phyloP scores from a whole-genome alignment of 495 filamentous ascomycete genomes.

The Penicillium cosmopolitanum region DNA sequence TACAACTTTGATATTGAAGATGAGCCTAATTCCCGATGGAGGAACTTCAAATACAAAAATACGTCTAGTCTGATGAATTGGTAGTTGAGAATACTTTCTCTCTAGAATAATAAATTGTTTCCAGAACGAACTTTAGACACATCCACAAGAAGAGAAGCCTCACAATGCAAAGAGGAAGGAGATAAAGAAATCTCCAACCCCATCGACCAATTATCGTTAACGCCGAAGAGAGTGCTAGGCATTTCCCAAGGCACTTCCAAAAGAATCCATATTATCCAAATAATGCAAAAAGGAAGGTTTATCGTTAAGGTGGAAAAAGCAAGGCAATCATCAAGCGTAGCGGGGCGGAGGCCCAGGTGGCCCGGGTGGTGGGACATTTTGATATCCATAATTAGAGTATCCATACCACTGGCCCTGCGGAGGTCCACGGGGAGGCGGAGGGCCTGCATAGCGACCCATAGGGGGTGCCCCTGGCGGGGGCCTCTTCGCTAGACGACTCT shows the following conservation, averaged over 20 bases:
- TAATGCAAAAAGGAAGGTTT: conserved; percentile 4
- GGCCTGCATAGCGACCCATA: conserved; percentile 29
- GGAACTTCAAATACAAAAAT: too few species aligned
- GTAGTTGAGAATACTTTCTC: not conserved
- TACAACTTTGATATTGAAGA: not conserved
- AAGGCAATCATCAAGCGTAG: conserved; percentile 13
- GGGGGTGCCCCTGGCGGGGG: conserved; percentile 19
- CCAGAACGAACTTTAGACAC: conserved; percentile 2
- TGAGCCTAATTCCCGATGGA: too few species aligned
- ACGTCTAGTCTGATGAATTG: not conserved
- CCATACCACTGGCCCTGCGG: conserved; percentile 35
- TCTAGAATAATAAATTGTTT: conserved; percentile 2
- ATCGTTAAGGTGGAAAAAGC: conserved; percentile 4
- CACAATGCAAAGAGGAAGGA: not conserved
- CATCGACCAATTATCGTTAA: conserved; percentile 8
- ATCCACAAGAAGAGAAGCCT: conserved; percentile 12
- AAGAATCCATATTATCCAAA: conserved; percentile 3
- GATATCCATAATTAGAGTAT: conserved; percentile 30
- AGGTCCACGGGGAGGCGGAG: conserved; percentile 27
- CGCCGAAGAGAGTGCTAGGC: conserved; percentile 5
- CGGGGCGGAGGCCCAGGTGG: conserved; percentile 19
- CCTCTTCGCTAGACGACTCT: not conserved
- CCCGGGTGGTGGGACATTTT: conserved; percentile 29
- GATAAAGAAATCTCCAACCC: not conserved
- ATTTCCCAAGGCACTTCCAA: not conserved